A percentile compares a stretch with the other conserved stretches of the same genome.
Evolutionary conservation across 257 asterid genomes (phyloP).

Genomic region (Echium plantagineum): DNA sequence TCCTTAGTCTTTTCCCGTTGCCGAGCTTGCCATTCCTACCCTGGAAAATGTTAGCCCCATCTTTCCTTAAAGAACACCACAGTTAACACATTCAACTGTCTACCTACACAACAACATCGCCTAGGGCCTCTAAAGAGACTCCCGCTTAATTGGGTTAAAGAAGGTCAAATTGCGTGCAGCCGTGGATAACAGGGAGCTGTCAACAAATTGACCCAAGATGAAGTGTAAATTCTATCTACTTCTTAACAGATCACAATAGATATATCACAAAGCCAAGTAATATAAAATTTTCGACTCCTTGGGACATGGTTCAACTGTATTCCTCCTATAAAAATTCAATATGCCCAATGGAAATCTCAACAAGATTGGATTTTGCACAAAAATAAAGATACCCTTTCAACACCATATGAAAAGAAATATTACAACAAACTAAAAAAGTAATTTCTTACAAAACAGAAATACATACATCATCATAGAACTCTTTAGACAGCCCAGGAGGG

Average conservation of each 20-base stretch:
- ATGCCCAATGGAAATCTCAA: not conserved
- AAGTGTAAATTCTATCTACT: too few relatives aligned
- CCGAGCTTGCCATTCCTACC: slow-evolving; percentile 94
- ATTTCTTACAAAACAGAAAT: not conserved
- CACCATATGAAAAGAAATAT: not conserved
- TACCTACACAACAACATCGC: not conserved
- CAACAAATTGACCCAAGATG: too few relatives aligned
- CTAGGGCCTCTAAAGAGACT: too few relatives aligned
- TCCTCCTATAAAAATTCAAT: not conserved
- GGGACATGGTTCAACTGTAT: too few relatives aligned
- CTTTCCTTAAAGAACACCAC: slow-evolving; percentile 7
- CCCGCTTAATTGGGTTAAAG: too few relatives aligned
- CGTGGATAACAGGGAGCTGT: not conserved
- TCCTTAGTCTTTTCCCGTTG: slow-evolving; percentile 92
- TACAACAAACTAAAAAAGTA: not conserved
- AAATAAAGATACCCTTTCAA: not conserved
- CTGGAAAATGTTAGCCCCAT: slow-evolving; percentile 21
- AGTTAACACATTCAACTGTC: not conserved
- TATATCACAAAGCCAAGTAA: too few relatives aligned
- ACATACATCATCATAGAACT: slow-evolving; percentile 75
- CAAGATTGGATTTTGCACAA: not conserved
- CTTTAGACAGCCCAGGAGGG: slow-evolving; percentile 56
- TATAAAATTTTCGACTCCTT: too few relatives aligned
- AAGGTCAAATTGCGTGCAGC: too few relatives aligned
- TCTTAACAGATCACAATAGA: too few relatives aligned